Base-by-base conservation (phyloP, 2,329 filamentous ascomycete species). In the Colletotrichum sp. region DNA sequence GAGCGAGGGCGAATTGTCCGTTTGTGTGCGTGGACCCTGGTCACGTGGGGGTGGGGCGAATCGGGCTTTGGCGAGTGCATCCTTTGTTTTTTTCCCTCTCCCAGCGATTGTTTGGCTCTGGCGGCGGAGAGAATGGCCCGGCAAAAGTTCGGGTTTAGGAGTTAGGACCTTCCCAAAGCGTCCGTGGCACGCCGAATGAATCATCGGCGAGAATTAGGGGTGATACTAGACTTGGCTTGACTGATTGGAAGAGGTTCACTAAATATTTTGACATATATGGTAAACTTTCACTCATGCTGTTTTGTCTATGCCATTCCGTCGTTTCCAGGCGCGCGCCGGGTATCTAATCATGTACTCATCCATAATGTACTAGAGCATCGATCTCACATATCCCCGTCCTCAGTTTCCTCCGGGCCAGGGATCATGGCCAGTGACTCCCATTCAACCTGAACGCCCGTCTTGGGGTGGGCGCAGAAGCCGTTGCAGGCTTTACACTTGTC, bases 401-500 rank as follows among this genome's bases (percentile, higher is more conserved):
- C 12, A 8, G 28, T 28, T 59, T 28, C 30, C n/a, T 72, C 52
- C 67, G 44, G 44, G 44, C 39, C 62, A 28, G 44, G 44, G 18
- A 66, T 36, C 52, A 36, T 55, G 26, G 62, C 72, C 36, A 60
- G 64, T 4, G 69, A 28, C 67, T 74, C 66, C 57, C 65, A 68
- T 8, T 68, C 44, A 18, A 68, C 70, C 30, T 52, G 36, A 9
- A 30, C 10, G 28, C 49, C 52, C 55, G 32, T 69, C 64, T 76
- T 76, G 3, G 74, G 74, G 21, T 76, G 64, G 18, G 74, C 74
- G 21, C 74, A 76, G 70, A 64, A 76, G 18, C 74, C 74, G 44
- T 76, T 44, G 59, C 74, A 76, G 13, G 74, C 74, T n/a, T 73
- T 52, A 30, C 74, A 76, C 49, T 76, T 76, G 36, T 76, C 64